Percentiles rank a stretch among this genome's conserved stretches.
These are phyloP conservation scores for Chytriomyces sp. DNA, from an alignment of 192 early-diverging fungal species.

Conservation along the genomic window DNA sequence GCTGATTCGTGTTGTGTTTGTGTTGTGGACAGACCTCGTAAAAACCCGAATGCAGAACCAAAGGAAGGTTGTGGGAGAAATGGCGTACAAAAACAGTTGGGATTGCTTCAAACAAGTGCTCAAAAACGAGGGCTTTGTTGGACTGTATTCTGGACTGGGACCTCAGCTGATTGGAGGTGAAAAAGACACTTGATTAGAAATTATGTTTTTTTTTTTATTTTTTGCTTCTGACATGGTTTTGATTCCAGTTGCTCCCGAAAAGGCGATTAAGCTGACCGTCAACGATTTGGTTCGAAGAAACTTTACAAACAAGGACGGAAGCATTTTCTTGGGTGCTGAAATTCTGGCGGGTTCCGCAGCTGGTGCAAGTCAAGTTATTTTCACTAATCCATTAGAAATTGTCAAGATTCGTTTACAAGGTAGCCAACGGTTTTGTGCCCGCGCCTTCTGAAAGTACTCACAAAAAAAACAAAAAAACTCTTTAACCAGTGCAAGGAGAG, in stretches of 20 bases:
- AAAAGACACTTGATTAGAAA: conserved; percentile 94
- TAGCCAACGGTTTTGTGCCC: not conserved
- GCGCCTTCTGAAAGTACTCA: not conserved
- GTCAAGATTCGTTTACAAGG: conserved; percentile 95
- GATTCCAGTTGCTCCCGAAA: conserved; percentile 88
- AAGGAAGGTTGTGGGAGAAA: conserved; percentile 82
- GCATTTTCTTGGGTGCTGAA: conserved; percentile 77
- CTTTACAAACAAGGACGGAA: conserved; percentile 65
- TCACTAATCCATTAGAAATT: conserved; percentile 96
- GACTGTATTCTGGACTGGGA: conserved; percentile 89
- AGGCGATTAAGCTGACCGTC: conserved; percentile 96
- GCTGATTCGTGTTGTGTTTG: conserved; percentile 40
- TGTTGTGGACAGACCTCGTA: conserved; percentile 83
- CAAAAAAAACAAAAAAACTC: not conserved
- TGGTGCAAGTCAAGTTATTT: conserved; percentile 71
- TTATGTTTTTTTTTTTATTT: conserved; percentile 39
- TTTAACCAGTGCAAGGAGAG: conserved; percentile 51
- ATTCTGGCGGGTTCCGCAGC: conserved; percentile 83
- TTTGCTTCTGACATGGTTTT: not conserved
- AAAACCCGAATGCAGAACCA: conserved; percentile 99
- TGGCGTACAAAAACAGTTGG: conserved; percentile 91
- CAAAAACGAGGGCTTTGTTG: conserved; percentile 85
- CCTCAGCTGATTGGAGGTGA: conserved; percentile 81
- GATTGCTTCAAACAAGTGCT: conserved; percentile 98
- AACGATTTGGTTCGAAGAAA: conserved; percentile 82